These are phyloP conservation scores for Biscogniauxia marginata DNA, from an alignment of 2,329 filamentous ascomycete genomes.

Conservation along the genomic window DNA sequence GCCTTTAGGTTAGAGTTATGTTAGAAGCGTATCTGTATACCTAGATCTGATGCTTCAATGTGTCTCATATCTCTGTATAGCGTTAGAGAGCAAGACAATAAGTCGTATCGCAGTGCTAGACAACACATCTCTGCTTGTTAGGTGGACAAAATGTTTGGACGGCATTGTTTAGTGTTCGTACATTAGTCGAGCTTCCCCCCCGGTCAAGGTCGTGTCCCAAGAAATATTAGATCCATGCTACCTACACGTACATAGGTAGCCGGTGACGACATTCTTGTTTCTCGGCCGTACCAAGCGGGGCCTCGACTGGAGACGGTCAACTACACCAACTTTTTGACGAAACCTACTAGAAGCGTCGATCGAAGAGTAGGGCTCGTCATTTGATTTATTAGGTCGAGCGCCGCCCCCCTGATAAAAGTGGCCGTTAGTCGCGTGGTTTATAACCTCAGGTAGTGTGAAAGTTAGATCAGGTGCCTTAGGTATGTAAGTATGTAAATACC, in stretches of 20 bases:
- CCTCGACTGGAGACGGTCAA: not conserved
- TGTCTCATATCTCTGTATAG: no score
- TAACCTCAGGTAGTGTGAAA: no score
- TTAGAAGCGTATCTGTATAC: no score
- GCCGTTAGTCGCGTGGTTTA: not conserved
- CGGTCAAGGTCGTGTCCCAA: not conserved
- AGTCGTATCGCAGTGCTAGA: no score
- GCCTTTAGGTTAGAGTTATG: no score
- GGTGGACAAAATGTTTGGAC: not conserved
- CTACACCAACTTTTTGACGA: not conserved
- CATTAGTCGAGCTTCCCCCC: not conserved
- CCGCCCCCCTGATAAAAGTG: not conserved
- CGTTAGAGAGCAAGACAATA: no score
- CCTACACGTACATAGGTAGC: slow-evolving; percentile 2
- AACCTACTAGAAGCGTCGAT: not conserved
- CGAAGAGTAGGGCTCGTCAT: not conserved
- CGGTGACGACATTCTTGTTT: slow-evolving; percentile 15
- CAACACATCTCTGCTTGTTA: not conserved
- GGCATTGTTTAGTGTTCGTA: not conserved
- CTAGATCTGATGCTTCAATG: no score
- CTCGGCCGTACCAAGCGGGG: slow-evolving; percentile 1
- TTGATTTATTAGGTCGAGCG: not conserved
- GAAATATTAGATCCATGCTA: not conserved
- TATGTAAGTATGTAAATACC: not conserved
- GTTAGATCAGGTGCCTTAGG: not conserved